phyloP scores from a whole-genome alignment of 2,329 filamentous ascomycete species.

The Cladobotryum protrusum region DNA sequence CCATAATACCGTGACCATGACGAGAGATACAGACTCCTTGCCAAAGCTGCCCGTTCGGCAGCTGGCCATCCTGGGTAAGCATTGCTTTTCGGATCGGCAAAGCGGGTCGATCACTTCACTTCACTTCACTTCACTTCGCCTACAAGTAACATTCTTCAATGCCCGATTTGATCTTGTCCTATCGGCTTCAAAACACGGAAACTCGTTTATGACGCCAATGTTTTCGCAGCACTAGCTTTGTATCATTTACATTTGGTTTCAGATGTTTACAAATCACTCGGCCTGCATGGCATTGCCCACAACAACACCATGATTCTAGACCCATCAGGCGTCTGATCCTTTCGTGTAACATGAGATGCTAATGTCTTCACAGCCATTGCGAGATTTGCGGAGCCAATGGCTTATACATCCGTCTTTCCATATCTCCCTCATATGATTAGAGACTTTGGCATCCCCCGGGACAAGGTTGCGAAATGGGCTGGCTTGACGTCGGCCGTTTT shows the following conservation, averaged over 20 bases:
- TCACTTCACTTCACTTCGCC: too few relatives aligned
- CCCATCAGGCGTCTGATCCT: too few relatives aligned
- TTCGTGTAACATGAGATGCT: slow-evolving; percentile 1
- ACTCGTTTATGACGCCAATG: too few relatives aligned
- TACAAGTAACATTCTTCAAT: too few relatives aligned
- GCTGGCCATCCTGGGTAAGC: slow-evolving; percentile 68
- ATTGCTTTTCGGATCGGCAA: neutral
- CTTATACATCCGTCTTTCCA: slow-evolving; percentile 66
- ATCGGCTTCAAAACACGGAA: too few relatives aligned
- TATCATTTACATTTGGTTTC: too few relatives aligned
- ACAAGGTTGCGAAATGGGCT: slow-evolving; percentile 75
- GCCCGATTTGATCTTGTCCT: too few relatives aligned
- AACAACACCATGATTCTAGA: too few relatives aligned
- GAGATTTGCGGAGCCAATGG: slow-evolving; percentile 69
- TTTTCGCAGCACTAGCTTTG: too few relatives aligned
- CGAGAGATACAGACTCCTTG: neutral
- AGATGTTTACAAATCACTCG: too few relatives aligned
- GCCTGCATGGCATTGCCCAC: too few relatives aligned
- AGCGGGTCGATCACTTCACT: too few relatives aligned
- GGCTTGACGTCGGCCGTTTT: slow-evolving; percentile 67
- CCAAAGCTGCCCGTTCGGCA: slow-evolving; percentile 69
- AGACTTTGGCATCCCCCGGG: slow-evolving; percentile 64
- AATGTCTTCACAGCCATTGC: slow-evolving; percentile 54
- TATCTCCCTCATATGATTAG: slow-evolving; percentile 76
- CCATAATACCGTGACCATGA: slow-evolving; percentile 1